Evolutionary conservation across 2,329 filamentous ascomycete species (phyloP).

Genomic region (Chrysosporium keratinophilum): DNA sequence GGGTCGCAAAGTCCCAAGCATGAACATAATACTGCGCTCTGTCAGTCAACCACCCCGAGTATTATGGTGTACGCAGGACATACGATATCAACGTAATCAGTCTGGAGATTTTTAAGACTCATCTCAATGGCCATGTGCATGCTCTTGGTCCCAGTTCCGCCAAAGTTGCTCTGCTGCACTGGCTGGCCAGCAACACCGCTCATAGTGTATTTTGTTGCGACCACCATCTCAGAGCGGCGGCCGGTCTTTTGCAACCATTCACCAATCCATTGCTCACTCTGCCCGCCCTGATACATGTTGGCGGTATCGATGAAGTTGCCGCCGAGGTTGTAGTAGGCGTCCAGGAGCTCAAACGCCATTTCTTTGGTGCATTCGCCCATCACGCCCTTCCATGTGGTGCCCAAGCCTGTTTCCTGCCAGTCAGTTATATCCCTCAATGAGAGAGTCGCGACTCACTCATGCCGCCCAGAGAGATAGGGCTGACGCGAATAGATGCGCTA

Average conservation of each 20-base stretch:
- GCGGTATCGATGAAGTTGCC: conserved; percentile 47
- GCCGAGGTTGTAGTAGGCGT: conserved; percentile 39
- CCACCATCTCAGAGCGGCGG: conserved; percentile 42
- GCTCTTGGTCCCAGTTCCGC: conserved; percentile 29
- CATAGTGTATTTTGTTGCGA: conserved; percentile 47
- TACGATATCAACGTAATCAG: conserved; percentile 30
- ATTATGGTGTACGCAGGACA: neutral
- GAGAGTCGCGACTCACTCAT: conserved; percentile 20
- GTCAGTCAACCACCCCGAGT: neutral
- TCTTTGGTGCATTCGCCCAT: conserved; percentile 37
- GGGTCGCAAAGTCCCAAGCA: conserved; percentile 55
- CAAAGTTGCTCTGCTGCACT: conserved; percentile 35
- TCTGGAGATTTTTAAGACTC: conserved; percentile 26
- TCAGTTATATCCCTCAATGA: neutral
- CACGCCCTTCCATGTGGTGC: conserved; percentile 9
- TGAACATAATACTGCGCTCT: conserved; percentile 22
- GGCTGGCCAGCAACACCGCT: conserved; percentile 24
- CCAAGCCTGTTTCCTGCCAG: conserved; percentile 21
- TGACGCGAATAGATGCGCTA: conserved; percentile 55
- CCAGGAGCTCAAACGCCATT: conserved; percentile 38
- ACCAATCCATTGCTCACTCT: conserved; percentile 41
- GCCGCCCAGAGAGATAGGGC: conserved; percentile 44
- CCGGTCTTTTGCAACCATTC: conserved; percentile 42
- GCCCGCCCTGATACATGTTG: conserved; percentile 40
- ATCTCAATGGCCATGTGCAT: conserved; percentile 23